Base-by-base conservation (phyloP, 2,329 filamentous ascomycete genomes). In the Emmonsiellopsis sp. region DNA sequence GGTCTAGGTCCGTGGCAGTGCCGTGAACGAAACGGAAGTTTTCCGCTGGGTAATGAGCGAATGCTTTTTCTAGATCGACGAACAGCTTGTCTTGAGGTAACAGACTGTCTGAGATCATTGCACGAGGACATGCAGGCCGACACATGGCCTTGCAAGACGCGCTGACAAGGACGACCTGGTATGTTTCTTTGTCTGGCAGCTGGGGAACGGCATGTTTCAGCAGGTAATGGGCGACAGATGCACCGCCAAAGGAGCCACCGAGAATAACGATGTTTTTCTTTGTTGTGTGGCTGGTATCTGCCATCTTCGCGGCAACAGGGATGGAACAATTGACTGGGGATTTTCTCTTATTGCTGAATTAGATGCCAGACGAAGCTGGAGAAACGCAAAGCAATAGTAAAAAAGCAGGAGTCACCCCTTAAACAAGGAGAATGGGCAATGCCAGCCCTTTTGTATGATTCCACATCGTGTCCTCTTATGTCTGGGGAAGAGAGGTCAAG, bases 201-300 rank as follows among this genome's bases (percentile, higher is more conserved):
- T 44, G 10, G 0, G 79, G 76, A 8, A 81, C 46, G 26, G 70
- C 69, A 66, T 82, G 77, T 55, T 76, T 76, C 31, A 79, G 73
- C 31, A 79, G 66, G 58, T 79, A 78, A 58, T 83, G 79, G 1
- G 79, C 76, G 3, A 67, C 71, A 5, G 73, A 75, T 3, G 80
- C 53, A 26, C 79, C 79, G 9, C 65, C 77, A 56, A 77, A 81
- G 8, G 77, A 80, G 16, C 73, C 77, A 26, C 79, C 79, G 2
- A 82, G 64, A 20, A 82, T 69, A 56, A 81, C 64, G 53, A 81
- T 44, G 10, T 16, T 11, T 15, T 1, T 44, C 41, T 16, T 9
- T 38, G 35, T 38, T n/a, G 9, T n/a, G 9, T 9, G 13, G 9
- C 13, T n/a, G 3, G 7, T 38, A 38, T 38, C 35, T 38, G 5